phyloP scores from a whole-genome alignment of 2,329 filamentous ascomycete species.

The Epichloe hybrida region DNA sequence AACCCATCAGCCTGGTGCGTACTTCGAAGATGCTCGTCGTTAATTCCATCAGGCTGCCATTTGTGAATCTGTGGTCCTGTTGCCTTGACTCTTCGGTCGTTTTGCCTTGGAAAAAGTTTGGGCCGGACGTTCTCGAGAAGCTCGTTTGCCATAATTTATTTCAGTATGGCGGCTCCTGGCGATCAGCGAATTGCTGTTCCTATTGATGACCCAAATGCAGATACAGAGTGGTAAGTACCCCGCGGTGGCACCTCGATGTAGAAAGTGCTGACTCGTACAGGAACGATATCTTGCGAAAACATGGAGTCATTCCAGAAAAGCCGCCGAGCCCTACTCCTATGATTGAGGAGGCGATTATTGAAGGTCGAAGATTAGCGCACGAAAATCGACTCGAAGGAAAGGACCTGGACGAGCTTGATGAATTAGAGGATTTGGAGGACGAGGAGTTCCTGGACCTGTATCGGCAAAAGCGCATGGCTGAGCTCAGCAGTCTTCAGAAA shows the following conservation, averaged over 20 bases:
- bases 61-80: background rate
- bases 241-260: slow-evolving; percentile 9
- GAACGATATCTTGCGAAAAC: slow-evolving; percentile 97
- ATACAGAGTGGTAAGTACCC: slow-evolving; percentile 76
- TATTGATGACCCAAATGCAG: slow-evolving; percentile 87
- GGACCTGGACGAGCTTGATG: slow-evolving; percentile 83
- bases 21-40: background rate
- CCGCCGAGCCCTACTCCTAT: slow-evolving; percentile 88
- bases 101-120: background rate
- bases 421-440: slow-evolving; percentile 90
- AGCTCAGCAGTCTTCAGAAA: slow-evolving; percentile 61
- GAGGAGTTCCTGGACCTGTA: slow-evolving; percentile 84
- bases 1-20: background rate
- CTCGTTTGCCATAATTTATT: background rate
- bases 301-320: slow-evolving; percentile 95
- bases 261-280: slow-evolving; percentile 31
- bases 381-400: slow-evolving; percentile 91
- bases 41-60: slow-evolving; percentile 1
- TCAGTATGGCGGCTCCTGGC: slow-evolving; percentile 43
- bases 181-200: slow-evolving; percentile 64
- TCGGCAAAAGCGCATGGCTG: slow-evolving; percentile 72
- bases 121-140: background rate
- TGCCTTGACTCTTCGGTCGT: background rate
- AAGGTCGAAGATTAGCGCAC: slow-evolving; percentile 71
- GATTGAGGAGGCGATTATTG: slow-evolving; percentile 84